A percentile compares a stretch with the other conserved stretches of the same genome.
Conservation (phyloP, 345 rosid species). For the Gossypium turneri region DNA sequence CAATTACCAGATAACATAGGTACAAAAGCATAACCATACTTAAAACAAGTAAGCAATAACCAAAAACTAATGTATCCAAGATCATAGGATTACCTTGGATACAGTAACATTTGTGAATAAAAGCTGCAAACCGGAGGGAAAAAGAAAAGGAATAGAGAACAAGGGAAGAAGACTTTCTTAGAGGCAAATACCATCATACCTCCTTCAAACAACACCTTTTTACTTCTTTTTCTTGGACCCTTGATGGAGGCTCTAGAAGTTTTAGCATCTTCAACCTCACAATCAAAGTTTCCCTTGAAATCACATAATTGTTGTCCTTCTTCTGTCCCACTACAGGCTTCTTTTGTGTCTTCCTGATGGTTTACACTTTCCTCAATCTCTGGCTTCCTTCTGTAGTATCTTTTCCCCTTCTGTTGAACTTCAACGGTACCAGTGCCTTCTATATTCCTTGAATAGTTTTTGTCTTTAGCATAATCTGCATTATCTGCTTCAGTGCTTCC, state of each 20-base stretch:
- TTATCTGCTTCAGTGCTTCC: slow-evolving; percentile 72
- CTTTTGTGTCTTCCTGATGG: slow-evolving; percentile 52
- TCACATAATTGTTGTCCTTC: slow-evolving; percentile 54
- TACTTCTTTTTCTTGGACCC: slow-evolving; percentile 51
- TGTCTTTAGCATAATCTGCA: slow-evolving; percentile 41
- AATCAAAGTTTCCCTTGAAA: slow-evolving; percentile 42
- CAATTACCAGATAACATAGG: not conserved
- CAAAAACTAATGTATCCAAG: not conserved
- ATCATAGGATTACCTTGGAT: not conserved
- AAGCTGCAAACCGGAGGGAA: not conserved
- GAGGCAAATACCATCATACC: slow-evolving; percentile 29
- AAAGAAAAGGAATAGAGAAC: not conserved
- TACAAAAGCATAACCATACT: slow-evolving; percentile 2
- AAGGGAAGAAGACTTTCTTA: not conserved
- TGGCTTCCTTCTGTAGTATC: slow-evolving; percentile 37
- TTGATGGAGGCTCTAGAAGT: slow-evolving; percentile 30
- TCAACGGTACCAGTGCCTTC: slow-evolving; percentile 37
- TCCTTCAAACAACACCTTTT: slow-evolving; percentile 56
- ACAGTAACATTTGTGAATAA: not conserved
- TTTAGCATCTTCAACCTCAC: slow-evolving; percentile 36
- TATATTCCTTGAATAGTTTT: slow-evolving; percentile 32
- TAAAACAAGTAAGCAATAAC: not conserved
- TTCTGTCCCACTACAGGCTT: slow-evolving; percentile 87
- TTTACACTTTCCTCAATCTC: slow-evolving; percentile 38
- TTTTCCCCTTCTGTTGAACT: slow-evolving; percentile 43